Conservation (phyloP, 2,329 filamentous ascomycete genomes). For the Cladophialophora carrionii region DNA sequence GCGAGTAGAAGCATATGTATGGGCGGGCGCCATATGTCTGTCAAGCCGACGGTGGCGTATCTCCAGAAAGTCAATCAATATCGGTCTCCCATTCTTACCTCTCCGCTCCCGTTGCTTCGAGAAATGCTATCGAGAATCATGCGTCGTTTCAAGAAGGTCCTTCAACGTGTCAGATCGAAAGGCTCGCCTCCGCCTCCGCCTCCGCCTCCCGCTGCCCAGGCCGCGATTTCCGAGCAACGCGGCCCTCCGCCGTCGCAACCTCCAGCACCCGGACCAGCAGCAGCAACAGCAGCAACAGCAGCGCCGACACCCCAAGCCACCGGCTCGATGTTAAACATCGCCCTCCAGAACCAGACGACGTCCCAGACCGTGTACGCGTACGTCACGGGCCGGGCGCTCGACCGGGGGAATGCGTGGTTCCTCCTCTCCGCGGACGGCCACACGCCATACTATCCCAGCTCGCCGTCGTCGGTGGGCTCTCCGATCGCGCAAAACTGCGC, state of each 20-base stretch:
- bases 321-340: conserved; percentile 59
- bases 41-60: not conserved
- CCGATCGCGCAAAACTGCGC: conserved; percentile 58
- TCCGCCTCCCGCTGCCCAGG: conserved; percentile 8
- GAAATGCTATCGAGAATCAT: conserved; percentile 13
- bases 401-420: conserved; percentile 62
- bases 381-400: conserved; percentile 68
- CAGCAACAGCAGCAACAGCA: not conserved
- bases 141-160: conserved; percentile 16
- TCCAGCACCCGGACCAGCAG: not conserved
- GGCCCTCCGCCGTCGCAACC: conserved; percentile 16
- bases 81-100: not conserved
- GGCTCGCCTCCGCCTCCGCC: not conserved
- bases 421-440: conserved; percentile 68
- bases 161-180: conserved; percentile 11
- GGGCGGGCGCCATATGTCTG: conserved; percentile 1
- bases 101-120: not conserved
- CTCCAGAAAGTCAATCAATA: conserved; percentile 7
- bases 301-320: conserved; percentile 8
- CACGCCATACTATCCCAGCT: conserved; percentile 66
- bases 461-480: conserved; percentile 53
- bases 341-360: conserved; percentile 67
- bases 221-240: conserved; percentile 19
- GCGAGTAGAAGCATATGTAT: not conserved
- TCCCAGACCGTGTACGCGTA: conserved; percentile 68